Conservation (phyloP, 2,329 filamentous ascomycete species). For the Arthrobotrys sinensis region DNA sequence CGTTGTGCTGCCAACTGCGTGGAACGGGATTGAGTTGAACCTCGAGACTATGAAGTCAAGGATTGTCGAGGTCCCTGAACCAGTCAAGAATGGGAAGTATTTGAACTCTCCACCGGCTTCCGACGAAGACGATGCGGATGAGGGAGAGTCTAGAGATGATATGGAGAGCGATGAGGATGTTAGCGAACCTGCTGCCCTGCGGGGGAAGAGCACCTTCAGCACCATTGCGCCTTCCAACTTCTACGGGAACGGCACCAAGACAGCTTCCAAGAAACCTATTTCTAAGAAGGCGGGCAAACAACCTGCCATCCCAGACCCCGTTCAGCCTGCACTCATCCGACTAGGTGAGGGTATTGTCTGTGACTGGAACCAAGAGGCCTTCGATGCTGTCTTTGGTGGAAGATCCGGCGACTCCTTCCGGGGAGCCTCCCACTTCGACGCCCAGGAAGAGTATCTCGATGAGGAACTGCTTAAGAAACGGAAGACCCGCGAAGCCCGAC, state of each 20-base stretch:
- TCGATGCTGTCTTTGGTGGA: conserved; percentile 78
- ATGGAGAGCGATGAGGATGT: conserved; percentile 69
- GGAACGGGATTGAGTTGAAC: conserved; percentile 72
- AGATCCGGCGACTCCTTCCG: conserved; percentile 65
- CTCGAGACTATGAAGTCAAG: conserved; percentile 61
- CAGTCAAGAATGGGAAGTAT: conserved; percentile 51
- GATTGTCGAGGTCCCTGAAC: conserved; percentile 61
- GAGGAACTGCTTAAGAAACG: conserved; percentile 77
- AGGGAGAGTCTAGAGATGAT: conserved; percentile 69
- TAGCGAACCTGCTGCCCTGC: conserved; percentile 25
- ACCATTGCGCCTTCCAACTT: conserved; percentile 40
- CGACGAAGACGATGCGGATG: conserved; percentile 65
- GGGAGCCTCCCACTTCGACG: conserved; percentile 57
- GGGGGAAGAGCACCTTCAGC: conserved; percentile 32
- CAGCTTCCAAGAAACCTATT: conserved; percentile 39
- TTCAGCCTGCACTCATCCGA: conserved; percentile 77
- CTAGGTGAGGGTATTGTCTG: conserved; percentile 88
- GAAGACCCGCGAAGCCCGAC: conserved; percentile 76
- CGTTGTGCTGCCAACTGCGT: conserved; percentile 79
- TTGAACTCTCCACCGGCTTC: conserved; percentile 59
- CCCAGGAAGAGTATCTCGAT: conserved; percentile 71
- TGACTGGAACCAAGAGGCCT: conserved; percentile 83
- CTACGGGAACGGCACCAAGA: conserved; percentile 45
- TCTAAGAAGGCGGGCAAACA: conserved; percentile 45
- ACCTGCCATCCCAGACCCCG: conserved; percentile 5